Percentiles rank a stretch among this genome's conserved stretches.
phyloP scores from a whole-genome alignment of 2,329 filamentous ascomycete species.

The Trichoderma polysporum region DNA sequence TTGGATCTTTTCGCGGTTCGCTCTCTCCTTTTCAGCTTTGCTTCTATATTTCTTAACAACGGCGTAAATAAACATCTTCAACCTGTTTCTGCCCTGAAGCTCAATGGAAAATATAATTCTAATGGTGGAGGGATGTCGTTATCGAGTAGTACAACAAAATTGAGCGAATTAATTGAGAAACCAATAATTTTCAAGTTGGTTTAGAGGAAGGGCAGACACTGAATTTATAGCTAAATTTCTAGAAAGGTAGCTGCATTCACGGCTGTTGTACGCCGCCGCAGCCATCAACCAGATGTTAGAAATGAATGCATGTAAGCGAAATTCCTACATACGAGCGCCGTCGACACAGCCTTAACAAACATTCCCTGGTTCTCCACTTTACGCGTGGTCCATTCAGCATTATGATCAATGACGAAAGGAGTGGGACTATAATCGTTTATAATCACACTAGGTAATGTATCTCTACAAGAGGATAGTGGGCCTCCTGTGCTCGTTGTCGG shows the following conservation, averaged over 20 bases:
- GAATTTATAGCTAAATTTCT: background rate
- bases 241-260: background rate
- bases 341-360: background rate
- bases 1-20: background rate
- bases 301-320: background rate
- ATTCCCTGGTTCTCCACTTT: background rate
- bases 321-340: background rate
- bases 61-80: background rate
- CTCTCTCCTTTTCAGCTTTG: background rate
- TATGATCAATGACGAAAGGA: background rate
- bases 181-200: background rate
- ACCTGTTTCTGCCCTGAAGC: background rate
- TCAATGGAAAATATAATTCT: too few relatives aligned
- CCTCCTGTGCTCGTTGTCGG: background rate
- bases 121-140: background rate
- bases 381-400: background rate
- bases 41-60: background rate
- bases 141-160: background rate
- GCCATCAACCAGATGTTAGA: background rate
- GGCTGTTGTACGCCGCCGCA: background rate
- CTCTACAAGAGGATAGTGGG: background rate
- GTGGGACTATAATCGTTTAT: too few relatives aligned
- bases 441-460: background rate
- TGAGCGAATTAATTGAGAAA: background rate
- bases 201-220: background rate